These are phyloP conservation scores for Trametes versicolor DNA, from an alignment of 1,284 basidiomycete genomes.

Conservation along the genomic window DNA sequence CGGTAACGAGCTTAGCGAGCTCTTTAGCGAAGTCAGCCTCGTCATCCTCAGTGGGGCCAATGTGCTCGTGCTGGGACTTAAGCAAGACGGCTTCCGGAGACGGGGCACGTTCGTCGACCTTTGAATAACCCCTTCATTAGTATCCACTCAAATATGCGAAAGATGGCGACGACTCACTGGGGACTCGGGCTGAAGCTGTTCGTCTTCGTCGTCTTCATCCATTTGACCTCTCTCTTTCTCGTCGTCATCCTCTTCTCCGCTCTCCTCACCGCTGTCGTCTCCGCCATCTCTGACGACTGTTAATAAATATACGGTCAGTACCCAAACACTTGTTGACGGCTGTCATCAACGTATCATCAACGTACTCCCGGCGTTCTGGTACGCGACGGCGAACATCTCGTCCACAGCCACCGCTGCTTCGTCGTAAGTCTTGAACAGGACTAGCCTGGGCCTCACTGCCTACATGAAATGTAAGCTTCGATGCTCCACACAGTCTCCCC, in stretches of 20 bases:
- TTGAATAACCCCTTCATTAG: background rate
- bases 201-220: slow-evolving; percentile 67
- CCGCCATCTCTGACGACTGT: slow-evolving; percentile 49
- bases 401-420: slow-evolving; percentile 91
- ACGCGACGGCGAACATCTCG: slow-evolving; percentile 80
- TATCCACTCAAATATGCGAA: background rate
- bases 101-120: slow-evolving; percentile 74
- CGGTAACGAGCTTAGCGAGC: slow-evolving; percentile 93
- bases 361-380: slow-evolving; percentile 68
- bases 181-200: slow-evolving; percentile 56
- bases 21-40: slow-evolving; percentile 96
- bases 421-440: slow-evolving; percentile 76
- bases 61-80: slow-evolving; percentile 67
- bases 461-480: slow-evolving; percentile 41
- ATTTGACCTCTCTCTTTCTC: slow-evolving; percentile 64
- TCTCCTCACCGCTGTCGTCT: slow-evolving; percentile 77
- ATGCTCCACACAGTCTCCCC: background rate
- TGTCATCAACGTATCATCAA: slow-evolving; percentile 43
- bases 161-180: slow-evolving; percentile 53
- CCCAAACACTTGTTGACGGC: background rate
- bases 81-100: slow-evolving; percentile 84
- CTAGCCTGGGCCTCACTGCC: slow-evolving; percentile 84
- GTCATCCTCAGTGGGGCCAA: slow-evolving; percentile 86
- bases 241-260: slow-evolving; percentile 60
- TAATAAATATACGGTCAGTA: background rate